These are phyloP conservation scores for Perkinsus olseni DNA, from an alignment of 169 alveolate species.

Conservation along the genomic window DNA sequence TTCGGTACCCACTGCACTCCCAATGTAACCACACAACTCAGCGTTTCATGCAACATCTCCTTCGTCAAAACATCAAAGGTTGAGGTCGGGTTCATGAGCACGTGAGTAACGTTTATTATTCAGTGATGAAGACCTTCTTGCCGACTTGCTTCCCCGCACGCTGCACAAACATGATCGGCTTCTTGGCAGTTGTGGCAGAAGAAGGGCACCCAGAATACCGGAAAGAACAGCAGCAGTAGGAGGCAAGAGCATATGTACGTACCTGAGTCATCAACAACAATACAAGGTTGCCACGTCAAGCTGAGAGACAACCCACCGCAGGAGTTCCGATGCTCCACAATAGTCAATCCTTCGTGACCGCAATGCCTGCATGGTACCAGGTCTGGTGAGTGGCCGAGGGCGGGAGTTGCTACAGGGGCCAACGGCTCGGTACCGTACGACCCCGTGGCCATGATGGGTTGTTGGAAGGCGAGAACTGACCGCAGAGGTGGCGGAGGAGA, in stretches of 20 bases:
- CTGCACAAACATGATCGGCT: neutral
- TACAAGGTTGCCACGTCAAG: neutral
- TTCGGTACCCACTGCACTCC: no score
- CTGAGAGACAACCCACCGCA: neutral
- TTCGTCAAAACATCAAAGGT: neutral
- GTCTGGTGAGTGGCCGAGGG: neutral
- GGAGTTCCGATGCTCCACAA: neutral
- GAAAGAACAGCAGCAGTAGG: neutral
- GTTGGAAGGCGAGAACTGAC: neutral
- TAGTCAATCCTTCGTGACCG: neutral
- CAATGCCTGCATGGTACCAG: neutral
- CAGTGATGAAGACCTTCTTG: neutral
- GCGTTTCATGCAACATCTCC: neutral
- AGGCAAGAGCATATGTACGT: neutral
- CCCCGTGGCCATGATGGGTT: neutral
- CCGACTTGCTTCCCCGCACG: neutral
- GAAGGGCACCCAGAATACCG: neutral
- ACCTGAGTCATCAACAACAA: no score
- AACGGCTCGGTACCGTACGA: neutral
- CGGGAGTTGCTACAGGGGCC: neutral
- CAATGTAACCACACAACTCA: neutral
- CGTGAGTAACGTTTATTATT: neutral
- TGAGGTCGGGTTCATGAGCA: neutral
- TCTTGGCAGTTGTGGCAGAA: neutral
- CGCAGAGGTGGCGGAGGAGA: no score